Evolutionary conservation across 495 filamentous ascomycete species (phyloP), one percentile per base, ranked within the genome.

Genomic region (Trichoderma erinaceum): DNA sequence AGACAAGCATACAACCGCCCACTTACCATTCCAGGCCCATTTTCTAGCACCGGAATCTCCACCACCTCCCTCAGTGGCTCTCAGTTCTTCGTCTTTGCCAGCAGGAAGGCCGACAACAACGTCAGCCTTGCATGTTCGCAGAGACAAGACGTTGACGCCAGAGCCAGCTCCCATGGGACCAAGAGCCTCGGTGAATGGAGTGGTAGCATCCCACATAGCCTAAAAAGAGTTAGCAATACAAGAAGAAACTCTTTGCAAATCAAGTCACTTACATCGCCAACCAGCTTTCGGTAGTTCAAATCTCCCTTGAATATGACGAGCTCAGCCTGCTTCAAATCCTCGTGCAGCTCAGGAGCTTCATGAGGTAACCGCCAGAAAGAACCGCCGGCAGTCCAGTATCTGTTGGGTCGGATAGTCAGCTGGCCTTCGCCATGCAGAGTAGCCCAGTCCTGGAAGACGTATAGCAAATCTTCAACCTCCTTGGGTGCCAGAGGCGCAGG

Each of bases 1-100:
- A 11, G 83, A 96, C 72, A 97, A 96, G 25, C 92, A 93, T 15
- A 95, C 88, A 43, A 98, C 92, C 3, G 94, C 95, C 92, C 92
- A 98, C 78, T 97, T 98, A 11, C 95, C 95, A 75, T 85, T 91
- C 94, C 93, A 98, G 1, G 93, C 95, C 95, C 95, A 99, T 76
- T 94, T 93, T 69, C 95, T 85, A 23, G 86, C 84, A 18, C 89
- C 88, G 15, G 80, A 82, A 68, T 90, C 87, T 8, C 85, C 89
- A 11, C 87, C 89, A 1, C 89, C 92, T 16, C 82, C 87, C 58
- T 91, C 88, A 71, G 76, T 83, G 6, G 81, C 79, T 69, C 84
- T 86, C 61, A 99, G 78, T 75, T 85, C 83, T 79, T 97, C 93
- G 75, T 99, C 94, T 71, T 85, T 79, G 7, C 93, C 93, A 7